phyloP scores from a whole-genome alignment of 2,329 filamentous ascomycete genomes.

The Cladosporium sp. region DNA sequence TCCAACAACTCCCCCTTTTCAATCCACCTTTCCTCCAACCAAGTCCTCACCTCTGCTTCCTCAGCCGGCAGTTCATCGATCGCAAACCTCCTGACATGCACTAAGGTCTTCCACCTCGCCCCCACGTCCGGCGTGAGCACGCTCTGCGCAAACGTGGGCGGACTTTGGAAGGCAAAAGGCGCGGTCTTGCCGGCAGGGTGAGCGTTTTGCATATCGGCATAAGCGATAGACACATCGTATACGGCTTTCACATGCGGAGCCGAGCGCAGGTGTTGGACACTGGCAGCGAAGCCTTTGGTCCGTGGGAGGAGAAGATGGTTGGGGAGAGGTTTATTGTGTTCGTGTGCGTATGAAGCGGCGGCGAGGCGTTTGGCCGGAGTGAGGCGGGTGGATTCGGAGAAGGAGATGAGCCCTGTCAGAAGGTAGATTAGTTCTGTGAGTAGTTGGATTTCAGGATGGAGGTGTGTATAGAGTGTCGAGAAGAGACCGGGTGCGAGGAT shows the following conservation, averaged over 20 bases:
- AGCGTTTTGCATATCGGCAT: constrained; percentile 28
- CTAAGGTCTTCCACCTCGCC: constrained; percentile 34
- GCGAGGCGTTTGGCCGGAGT: constrained; percentile 54
- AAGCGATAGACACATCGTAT: constrained; percentile 43
- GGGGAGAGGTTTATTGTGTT: constrained; percentile 52
- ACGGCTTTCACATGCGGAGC: constrained; percentile 39
- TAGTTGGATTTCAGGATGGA: neutral
- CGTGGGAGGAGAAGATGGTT: constrained; percentile 61
- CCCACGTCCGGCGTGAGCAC: constrained; percentile 30
- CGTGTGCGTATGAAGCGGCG: constrained; percentile 55
- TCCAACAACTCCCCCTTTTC: constrained; percentile 39
- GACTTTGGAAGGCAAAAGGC: constrained; percentile 30
- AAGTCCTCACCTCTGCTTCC: constrained; percentile 34
- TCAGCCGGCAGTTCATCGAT: constrained; percentile 32
- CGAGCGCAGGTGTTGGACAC: constrained; percentile 54
- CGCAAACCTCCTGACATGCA: constrained; percentile 37
- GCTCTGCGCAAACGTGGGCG: constrained; percentile 37
- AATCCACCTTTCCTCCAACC: constrained; percentile 40
- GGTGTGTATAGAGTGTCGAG: neutral
- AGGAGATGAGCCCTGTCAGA: constrained; percentile 61
- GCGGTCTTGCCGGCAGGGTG: neutral
- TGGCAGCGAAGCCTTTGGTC: constrained; percentile 62
- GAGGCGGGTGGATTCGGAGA: constrained; percentile 64
- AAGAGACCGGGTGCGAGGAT: neutral
- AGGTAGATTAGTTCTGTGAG: neutral